phyloP scores from a whole-genome alignment of 1,284 basidiomycete genomes.

The Bjerkandera adusta region DNA sequence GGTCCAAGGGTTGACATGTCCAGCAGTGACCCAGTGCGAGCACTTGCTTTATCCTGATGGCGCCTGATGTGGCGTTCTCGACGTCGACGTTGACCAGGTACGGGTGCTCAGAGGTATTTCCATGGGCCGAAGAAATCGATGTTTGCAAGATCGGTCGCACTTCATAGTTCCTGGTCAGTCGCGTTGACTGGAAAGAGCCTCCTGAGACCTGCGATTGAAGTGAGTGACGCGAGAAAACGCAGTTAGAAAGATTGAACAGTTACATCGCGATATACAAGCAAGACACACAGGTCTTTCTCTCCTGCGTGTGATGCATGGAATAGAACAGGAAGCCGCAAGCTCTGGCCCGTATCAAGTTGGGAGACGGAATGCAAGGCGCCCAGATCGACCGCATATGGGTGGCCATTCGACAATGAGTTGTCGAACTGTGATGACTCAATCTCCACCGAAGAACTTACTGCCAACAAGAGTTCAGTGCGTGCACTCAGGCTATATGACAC shows the following conservation, averaged over 20 bases:
- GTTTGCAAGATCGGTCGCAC: slow-evolving; percentile 56
- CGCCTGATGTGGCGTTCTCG: slow-evolving; percentile 45
- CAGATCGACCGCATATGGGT: slow-evolving; percentile 47
- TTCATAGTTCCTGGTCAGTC: slow-evolving; percentile 54
- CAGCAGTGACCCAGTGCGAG: slow-evolving; percentile 64
- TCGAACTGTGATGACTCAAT: slow-evolving; percentile 42
- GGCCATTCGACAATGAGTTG: slow-evolving; percentile 52
- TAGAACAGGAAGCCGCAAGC: slow-evolving; percentile 45
- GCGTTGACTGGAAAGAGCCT: slow-evolving; percentile 51
- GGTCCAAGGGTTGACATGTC: slow-evolving; percentile 42
- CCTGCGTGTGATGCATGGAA: slow-evolving; percentile 50
- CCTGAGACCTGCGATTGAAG: slow-evolving; percentile 38
- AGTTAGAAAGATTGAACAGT: slow-evolving; percentile 17
- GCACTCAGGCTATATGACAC: too few relatives aligned
- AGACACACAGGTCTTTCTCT: slow-evolving; percentile 51
- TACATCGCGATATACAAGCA: slow-evolving; percentile 75
- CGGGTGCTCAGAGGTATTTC: slow-evolving; percentile 41
- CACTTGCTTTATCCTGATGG: slow-evolving; percentile 53
- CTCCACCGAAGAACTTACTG: neutral
- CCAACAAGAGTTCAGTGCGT: neutral
- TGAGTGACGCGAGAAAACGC: neutral
- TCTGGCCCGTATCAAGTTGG: slow-evolving; percentile 45
- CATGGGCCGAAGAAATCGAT: slow-evolving; percentile 47
- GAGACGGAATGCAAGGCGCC: slow-evolving; percentile 32
- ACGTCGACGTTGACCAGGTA: slow-evolving; percentile 61